Base-by-base conservation (phyloP, 495 filamentous ascomycete species). In the Chaetomium fimeti region DNA sequence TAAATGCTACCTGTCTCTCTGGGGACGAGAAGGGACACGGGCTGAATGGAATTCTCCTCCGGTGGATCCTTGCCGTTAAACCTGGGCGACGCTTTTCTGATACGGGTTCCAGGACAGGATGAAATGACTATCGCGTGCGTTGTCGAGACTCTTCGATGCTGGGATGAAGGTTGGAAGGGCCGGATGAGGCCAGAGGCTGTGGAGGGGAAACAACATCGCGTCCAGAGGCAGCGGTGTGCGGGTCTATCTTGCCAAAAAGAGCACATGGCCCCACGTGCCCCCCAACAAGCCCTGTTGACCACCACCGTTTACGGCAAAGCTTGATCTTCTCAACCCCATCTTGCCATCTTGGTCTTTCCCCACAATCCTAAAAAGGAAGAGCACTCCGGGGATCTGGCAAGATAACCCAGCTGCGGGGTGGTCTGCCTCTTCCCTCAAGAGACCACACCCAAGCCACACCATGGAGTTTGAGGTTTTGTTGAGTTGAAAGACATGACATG, bases 191-290 rank as follows among this genome's bases (percentile, higher is more conserved):
- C 43, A 47, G 43, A 47, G 43, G 43, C 43, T 47, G 43, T 47
- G n/a, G 43, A 18, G 43, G 48, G 48, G 48, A 22, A 13, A 2
- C 24, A 49, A 3, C 16, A 49, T 25, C n/a, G n/a, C n/a, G n/a
- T n/a, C 9, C n/a, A 49, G 2, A 12, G n/a, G 43, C 43, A 57
- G 54, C 54, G 54, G 54, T 57, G 54, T 36, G 40, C 20, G 20
- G 55, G 22, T 25, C 29, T 15, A 15, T 36, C 53, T 40, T 8
- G 32, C 53, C 53, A 32, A 56, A 56, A 56, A 22, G 32, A 36
- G 32, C 53, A 40, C 12, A 57, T 8, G 11, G 32, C n/a, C 40
- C 56, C 56, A 58, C 56, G n/a, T 27, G 40, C 55, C 55, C 55
- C 24, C 55, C 18, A 24, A 45, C 1, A 16, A 16, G 13, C 13